Evolutionary conservation across 2,329 filamentous ascomycete genomes (phyloP).

Genomic region (Claviceps fusiformis): DNA sequence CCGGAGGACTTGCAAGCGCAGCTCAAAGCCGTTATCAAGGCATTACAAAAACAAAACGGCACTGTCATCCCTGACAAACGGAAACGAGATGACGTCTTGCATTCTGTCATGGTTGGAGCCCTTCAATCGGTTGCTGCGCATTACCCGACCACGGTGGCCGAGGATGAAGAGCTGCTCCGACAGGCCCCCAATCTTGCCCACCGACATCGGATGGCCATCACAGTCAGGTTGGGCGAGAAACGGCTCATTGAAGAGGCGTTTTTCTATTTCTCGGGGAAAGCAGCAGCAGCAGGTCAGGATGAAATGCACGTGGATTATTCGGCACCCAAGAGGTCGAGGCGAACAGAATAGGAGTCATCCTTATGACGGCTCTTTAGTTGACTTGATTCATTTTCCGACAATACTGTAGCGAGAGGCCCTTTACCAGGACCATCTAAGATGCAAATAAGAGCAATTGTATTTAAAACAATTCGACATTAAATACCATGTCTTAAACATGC

Average conservation of each 20-base stretch:
- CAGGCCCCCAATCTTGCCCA: slow-evolving; percentile 13
- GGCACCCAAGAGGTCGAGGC: slow-evolving; percentile 18
- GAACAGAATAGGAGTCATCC: slow-evolving; percentile 7
- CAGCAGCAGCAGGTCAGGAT: slow-evolving; percentile 11
- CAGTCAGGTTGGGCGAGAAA: slow-evolving; percentile 62
- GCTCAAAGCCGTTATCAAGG: slow-evolving; percentile 36
- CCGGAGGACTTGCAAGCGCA: slow-evolving; percentile 39
- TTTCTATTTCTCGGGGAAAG: slow-evolving; percentile 14
- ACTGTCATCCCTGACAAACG: slow-evolving; percentile 33
- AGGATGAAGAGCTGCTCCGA: slow-evolving; percentile 26
- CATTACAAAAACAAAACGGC: slow-evolving; percentile 29
- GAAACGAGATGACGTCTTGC: slow-evolving; percentile 32
- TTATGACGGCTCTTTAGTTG: neutral
- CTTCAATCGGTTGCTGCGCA: slow-evolving; percentile 25
- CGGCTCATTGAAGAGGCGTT: slow-evolving; percentile 45
- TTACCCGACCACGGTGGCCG: slow-evolving; percentile 27
- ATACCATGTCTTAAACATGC: neutral
- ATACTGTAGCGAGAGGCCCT: neutral
- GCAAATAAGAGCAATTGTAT: neutral
- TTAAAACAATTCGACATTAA: neutral
- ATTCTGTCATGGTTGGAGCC: slow-evolving; percentile 24
- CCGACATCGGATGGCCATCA: slow-evolving; percentile 45
- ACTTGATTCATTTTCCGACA: neutral
- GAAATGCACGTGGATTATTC: slow-evolving; percentile 10
- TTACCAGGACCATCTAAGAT: too few relatives aligned